Evolutionary conservation across 495 filamentous ascomycete species (phyloP), one percentile per base, ranked within the genome.

Genomic region (Echria macrotheca): DNA sequence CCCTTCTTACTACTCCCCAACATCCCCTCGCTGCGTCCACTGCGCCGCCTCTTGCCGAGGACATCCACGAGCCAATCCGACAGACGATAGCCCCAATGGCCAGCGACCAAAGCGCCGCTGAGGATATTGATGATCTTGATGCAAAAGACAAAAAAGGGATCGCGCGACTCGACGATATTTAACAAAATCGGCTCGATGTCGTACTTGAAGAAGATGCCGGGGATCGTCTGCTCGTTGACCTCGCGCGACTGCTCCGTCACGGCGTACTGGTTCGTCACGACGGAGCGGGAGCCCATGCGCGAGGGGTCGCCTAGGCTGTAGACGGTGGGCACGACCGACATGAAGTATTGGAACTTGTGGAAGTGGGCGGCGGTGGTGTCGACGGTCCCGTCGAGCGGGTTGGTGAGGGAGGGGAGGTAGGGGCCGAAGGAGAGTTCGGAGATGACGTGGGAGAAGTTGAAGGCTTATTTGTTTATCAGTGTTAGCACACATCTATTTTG

Each of bases 371-470:
- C 56, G 0, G 86, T 91, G 1, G 76, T 69, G 60, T 90, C 83
- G 63, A 89, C 81, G 44, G 93, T 95, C 46, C 81, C 81, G 72
- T 97, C 94, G 53, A 99, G 89, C 0, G 93, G 93, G 73, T 97
- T 99, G 55, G 82, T 77, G 39, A 99, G 84, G 15, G 83, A 87
- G 9, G 94, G 93, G 70, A 95, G 96, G 73, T 87, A 93, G 18
- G 91, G 87, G 0, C 93, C 93, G 69, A 94, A 99, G 57, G 91
- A 96, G 55, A 99, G 83, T 66, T 97, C 91, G 56, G 85, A 90
- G 69, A 97, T 83, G 69, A 95, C 85, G 73, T 99, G 93, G 21
- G 90, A 89, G 80, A 99, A 97, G 75, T 99, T 97, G 82, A 98
- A 98, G 18, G 78, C 87, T 91, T 14, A 32, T 22, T 35, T 21